Evolutionary conservation across 495 filamentous ascomycete species (phyloP), one percentile per base, ranked within the genome.

Genomic region (Penicillium chermesinum): DNA sequence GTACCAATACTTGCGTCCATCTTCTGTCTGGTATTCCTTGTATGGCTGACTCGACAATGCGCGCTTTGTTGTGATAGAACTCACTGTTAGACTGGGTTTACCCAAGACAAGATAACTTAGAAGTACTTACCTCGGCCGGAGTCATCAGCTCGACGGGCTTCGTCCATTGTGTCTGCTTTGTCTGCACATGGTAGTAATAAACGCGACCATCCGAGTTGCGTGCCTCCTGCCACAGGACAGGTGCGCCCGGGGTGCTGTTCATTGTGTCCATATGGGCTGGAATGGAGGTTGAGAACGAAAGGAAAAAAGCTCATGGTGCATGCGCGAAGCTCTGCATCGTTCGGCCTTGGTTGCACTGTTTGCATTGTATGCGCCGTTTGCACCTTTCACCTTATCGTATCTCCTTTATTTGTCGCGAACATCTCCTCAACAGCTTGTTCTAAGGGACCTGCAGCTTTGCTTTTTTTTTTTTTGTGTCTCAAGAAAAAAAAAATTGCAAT

Each of bases 181-280:
- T 95, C 50, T 84, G 70, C 3, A 81, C 70, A 66, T 97, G 95
- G 72, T 89, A 95, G 62, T 95, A 98, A 69, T 98, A 98, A n/a
- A 83, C 72, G 41, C 88, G 80, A 34, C 93, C 93, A 55, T 95
- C 91, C 3, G 82, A 63, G 58, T 86, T 87, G 57, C 84, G 83
- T 44, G 88, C 86, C 71, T 93, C 88, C 65, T 86, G 82, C 93
- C 91, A 96, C 19, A 82, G 52, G 32, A 72, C 62, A 16, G 82
- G 67, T 43, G 76, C 73, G 32, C 69, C 77, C 50, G 75, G 64
- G 47, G 73, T 75, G 47, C 71, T 72, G 59, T 74, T 80, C 59
- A 78, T 67, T 41, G 79, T 76, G 63, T 86, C 87, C 86, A 89
- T 93, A 40, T 45, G 54, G 50, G 44, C 43, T 20, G 16, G 42